Evolutionary conservation across 192 early-diverging fungal genomes (phyloP).

Genomic region (Coemansia sp.): DNA sequence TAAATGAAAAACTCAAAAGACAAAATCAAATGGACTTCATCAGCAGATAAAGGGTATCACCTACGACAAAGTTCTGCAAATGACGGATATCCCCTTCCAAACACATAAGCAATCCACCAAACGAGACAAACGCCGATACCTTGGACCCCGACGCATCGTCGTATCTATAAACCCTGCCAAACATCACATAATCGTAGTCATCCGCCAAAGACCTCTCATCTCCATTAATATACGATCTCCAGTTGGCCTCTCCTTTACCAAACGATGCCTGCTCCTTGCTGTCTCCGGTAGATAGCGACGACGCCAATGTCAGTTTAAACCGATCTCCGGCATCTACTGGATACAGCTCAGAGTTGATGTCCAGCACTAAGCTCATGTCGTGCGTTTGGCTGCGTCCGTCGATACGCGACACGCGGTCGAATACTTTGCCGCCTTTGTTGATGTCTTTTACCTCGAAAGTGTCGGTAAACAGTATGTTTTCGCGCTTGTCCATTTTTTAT

Average conservation of each 20-base stretch:
- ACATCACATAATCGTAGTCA: constrained; percentile 99
- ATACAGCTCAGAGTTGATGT: constrained; percentile 96
- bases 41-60: constrained; percentile 89
- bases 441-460: constrained; percentile 89
- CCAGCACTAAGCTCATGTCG: constrained; percentile 89
- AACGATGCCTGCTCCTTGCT: constrained; percentile 34
- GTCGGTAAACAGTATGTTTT: constrained; percentile 84
- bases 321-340: constrained; percentile 83
- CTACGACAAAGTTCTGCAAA: constrained; percentile 79
- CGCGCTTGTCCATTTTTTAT: constrained; percentile 61
- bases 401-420: constrained; percentile 93
- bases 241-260: constrained; percentile 55
- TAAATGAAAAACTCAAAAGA: neutral
- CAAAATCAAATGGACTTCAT: constrained; percentile 59
- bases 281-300: constrained; percentile 69
- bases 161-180: constrained; percentile 94
- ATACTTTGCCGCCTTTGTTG: constrained; percentile 88
- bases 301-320: constrained; percentile 79
- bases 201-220: constrained; percentile 80
- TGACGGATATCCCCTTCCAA: constrained; percentile 83
- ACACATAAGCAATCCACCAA: constrained; percentile 90
- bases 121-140: constrained; percentile 83
- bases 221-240: constrained; percentile 58
- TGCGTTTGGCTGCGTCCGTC: constrained; percentile 78
- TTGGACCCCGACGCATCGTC: constrained; percentile 77